Evolutionary conservation across 371 early-diverging fungal genomes (phyloP).

Genomic region (Mucor sp.): DNA sequence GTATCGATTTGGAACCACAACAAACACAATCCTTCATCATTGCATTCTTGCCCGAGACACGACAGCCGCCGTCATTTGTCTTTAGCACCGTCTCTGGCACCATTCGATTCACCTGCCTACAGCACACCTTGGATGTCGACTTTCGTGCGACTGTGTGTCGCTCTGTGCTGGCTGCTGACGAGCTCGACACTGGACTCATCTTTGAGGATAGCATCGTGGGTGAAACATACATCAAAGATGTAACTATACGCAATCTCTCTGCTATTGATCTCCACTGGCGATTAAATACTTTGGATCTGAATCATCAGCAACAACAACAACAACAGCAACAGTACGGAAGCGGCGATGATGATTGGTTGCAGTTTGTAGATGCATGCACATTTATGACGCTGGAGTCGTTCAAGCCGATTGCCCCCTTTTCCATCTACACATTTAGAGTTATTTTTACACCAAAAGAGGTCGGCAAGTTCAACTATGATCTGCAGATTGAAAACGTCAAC

Average conservation of each 20-base stretch:
- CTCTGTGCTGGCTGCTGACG: conserved; percentile 82
- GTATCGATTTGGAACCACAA: conserved; percentile 59
- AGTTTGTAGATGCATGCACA: conserved; percentile 70
- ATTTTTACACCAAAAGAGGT: conserved; percentile 77
- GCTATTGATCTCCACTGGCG: conserved; percentile 85
- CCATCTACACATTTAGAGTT: conserved; percentile 27
- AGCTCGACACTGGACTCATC: conserved; percentile 78
- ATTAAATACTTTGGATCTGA: conserved; percentile 65
- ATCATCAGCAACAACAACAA: neutral
- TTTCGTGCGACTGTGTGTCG: conserved; percentile 76
- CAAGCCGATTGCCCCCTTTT: conserved; percentile 65
- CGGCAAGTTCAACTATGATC: conserved; percentile 81
- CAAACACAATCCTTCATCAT: conserved; percentile 61
- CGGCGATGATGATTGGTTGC: conserved; percentile 53
- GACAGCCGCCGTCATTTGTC: neutral
- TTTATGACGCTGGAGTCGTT: conserved; percentile 52
- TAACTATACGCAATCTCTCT: conserved; percentile 83
- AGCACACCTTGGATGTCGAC: neutral
- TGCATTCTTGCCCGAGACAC: conserved; percentile 66
- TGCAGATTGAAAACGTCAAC: conserved; percentile 84
- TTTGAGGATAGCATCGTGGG: conserved; percentile 89
- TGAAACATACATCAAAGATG: conserved; percentile 78
- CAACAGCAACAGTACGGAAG: conserved; percentile 16
- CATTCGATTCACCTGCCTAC: neutral
- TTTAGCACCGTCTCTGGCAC: neutral